Conservation (phyloP, 1,284 basidiomycete genomes). For the Malassezia yamatoensis region DNA sequence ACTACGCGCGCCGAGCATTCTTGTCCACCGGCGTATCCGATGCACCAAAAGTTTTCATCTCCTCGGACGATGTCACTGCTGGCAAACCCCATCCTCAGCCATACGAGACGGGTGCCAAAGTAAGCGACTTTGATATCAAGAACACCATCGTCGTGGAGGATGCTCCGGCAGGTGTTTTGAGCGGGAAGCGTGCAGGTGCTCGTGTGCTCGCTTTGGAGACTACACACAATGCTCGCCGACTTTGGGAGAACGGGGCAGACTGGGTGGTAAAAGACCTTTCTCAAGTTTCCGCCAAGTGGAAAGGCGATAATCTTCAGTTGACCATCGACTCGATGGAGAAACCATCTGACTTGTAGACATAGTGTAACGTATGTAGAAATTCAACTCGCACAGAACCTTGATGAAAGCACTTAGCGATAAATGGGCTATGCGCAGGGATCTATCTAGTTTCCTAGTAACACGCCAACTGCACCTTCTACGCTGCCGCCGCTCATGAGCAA, state of each 20-base stretch:
- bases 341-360: slow-evolving; percentile 10
- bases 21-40: slow-evolving; percentile 23
- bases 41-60: slow-evolving; percentile 35
- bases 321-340: slow-evolving; percentile 33
- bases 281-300: slow-evolving; percentile 37
- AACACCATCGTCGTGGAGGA: slow-evolving; percentile 44
- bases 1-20: slow-evolving; percentile 42
- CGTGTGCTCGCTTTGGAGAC: slow-evolving; percentile 38
- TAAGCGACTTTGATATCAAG: slow-evolving; percentile 23
- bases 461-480: slow-evolving; percentile 36
- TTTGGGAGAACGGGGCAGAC: slow-evolving; percentile 35
- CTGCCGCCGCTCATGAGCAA: slow-evolving; percentile 38
- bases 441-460: slow-evolving; percentile 22
- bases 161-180: slow-evolving; percentile 38
- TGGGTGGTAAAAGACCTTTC: slow-evolving; percentile 40
- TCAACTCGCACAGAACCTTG: too few species aligned
- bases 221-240: slow-evolving; percentile 35
- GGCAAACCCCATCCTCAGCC: slow-evolving; percentile 47
- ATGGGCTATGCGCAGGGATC: too few species aligned
- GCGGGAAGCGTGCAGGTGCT: slow-evolving; percentile 39
- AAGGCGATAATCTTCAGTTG: slow-evolving; percentile 25
- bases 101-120: slow-evolving; percentile 38
- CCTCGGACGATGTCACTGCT: slow-evolving; percentile 32
- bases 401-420: neutral
- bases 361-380: too few species aligned